Conservation (phyloP, 2,329 filamentous ascomycete species). For the Verticillium tricorpus region DNA sequence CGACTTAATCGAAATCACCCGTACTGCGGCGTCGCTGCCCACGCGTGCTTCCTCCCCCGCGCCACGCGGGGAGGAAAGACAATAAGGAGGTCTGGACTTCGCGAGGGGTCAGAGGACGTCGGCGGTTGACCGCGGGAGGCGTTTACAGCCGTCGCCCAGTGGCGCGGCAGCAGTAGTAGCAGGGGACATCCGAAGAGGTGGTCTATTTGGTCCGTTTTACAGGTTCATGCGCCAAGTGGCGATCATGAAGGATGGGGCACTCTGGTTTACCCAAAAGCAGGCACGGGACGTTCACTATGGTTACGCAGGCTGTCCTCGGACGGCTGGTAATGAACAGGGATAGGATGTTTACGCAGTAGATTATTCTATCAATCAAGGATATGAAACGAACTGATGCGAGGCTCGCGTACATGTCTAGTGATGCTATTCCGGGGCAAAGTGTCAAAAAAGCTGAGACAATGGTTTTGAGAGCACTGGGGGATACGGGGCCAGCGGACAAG, state of each 20-base stretch:
- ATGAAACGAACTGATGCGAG: neutral
- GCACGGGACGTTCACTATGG: neutral
- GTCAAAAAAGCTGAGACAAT: too few relatives aligned
- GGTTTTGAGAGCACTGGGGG: neutral
- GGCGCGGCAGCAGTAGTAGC: neutral
- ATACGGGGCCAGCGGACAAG: too few relatives aligned
- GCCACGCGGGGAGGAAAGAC: neutral
- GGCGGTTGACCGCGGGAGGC: neutral
- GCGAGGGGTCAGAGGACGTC: neutral
- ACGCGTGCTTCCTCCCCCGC: neutral
- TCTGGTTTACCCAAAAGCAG: neutral
- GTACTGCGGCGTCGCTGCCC: neutral
- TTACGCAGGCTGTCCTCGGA: neutral
- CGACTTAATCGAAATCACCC: neutral
- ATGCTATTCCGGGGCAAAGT: too few relatives aligned
- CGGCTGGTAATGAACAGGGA: neutral
- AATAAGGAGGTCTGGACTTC: neutral
- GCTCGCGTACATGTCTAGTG: too few relatives aligned
- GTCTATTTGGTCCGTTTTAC: neutral
- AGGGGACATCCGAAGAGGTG: neutral
- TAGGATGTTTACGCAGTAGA: neutral
- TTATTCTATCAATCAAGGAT: neutral
- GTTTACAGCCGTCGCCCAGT: neutral
- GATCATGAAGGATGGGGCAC: neutral
- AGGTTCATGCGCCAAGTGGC: neutral